Conservation (phyloP, 306 rosid species). For the Rubus idaeus region DNA sequence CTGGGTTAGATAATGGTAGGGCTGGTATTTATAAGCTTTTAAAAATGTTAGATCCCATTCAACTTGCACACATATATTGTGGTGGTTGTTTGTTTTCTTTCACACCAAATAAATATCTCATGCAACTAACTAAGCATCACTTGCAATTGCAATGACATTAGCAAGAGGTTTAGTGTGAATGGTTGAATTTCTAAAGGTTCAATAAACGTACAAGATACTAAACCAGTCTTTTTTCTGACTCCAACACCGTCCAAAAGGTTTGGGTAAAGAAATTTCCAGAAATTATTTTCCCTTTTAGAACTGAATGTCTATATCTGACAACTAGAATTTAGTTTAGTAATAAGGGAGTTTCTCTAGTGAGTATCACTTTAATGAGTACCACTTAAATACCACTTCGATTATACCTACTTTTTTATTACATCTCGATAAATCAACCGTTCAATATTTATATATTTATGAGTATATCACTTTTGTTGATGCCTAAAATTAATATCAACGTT, state of each 20-base stretch:
- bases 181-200: background rate
- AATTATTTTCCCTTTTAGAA: too few species aligned
- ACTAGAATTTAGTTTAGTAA: too few species aligned
- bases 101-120: background rate
- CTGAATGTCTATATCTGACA: too few species aligned
- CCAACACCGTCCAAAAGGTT: background rate
- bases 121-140: background rate
- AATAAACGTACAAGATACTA: background rate
- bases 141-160: background rate
- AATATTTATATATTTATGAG: too few species aligned
- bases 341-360: too few species aligned
- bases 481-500: too few species aligned
- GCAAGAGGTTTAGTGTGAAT: background rate
- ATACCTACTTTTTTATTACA: too few species aligned
- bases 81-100: background rate
- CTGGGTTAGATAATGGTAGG: conserved; percentile 5
- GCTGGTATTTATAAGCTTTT: background rate
- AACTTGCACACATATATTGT: background rate
- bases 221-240: background rate
- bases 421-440: too few species aligned
- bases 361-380: too few species aligned
- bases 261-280: too few species aligned
- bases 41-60: background rate
- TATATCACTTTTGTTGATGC: too few species aligned
- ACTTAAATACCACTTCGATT: too few species aligned